Evolutionary conservation across 108 stramenopile genomes (phyloP), one percentile per base, ranked within the genome.

Genomic region (Nitzschia sp.): DNA sequence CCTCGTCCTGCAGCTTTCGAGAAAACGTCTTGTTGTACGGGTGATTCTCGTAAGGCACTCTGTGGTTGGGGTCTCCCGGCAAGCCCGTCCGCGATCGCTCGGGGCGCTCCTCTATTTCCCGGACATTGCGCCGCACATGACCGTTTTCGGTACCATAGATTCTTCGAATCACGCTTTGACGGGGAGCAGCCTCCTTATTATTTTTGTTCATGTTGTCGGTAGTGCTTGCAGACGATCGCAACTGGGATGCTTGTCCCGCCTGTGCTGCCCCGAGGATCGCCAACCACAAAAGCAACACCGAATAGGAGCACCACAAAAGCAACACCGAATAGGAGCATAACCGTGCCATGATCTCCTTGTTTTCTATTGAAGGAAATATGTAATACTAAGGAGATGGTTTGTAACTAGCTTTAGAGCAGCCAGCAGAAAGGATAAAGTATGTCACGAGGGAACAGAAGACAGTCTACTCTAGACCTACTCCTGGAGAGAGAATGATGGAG

Each of bases 21-120:
- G 60, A 61, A n/a, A n/a, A n/a, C n/a, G n/a, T n/a, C 38, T 35
- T 35, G 16, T 86, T 85, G 62, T 79, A 90, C 15, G 89, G 89
- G 64, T 93, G 89, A 65, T 90, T 85, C 30, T 79, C 70, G 61
- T 93, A 93, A 6, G 67, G 60, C 22, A 93, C 62, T 0, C 11
- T 26, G 68, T 90, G 86, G 29, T 85, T 50, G 8, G 85, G 83
- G 63, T 93, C 89, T 22, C 77, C 69, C 22, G 66, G 23, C 30
- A 89, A 75, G 0, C 89, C 92, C 0, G 89, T 89, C 47, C 68
- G 75, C 26, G 58, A 86, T 63, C 88, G 88, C 9, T 72, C 44
- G 45, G 70, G 58, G 30, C 52, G 50, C 65, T 89, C 85, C 62
- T 94, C 92, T 23, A 89, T 0, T 53, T 80, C 57, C 36, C 79